Base-by-base conservation (phyloP, 768 basidiomycete species). In the Mycena epipterygia region DNA sequence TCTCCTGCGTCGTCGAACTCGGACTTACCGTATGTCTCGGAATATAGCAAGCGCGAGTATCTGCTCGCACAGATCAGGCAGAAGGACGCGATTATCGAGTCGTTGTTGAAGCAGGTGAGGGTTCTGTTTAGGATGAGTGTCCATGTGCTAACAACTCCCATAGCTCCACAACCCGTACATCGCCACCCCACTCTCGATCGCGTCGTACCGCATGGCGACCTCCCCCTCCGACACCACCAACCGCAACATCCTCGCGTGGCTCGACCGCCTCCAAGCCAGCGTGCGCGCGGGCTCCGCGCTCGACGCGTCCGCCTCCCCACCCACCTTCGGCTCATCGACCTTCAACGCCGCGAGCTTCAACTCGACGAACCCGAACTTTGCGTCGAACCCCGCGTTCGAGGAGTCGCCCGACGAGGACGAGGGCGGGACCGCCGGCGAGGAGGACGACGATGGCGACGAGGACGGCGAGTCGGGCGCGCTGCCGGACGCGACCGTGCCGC, bases 11-110 rank as follows among this genome's bases (percentile, higher is more conserved):
- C 81, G 61, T 72, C 79, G 70, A 79, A 80, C 46, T 81, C 84
- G 52, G 82, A 83, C 74, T 83, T 84, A 72, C 78, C 85, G 37
- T 82, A 78, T 73, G 74, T 81, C 75, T 78, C 79, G 74, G 76
- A 72, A 23, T 82, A 79, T 74, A 96, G 94, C 77, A 95, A 95
- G 83, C 89, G 94, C 67, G 95, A 95, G 76, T 95, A 95, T 77
- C 85, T 96, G 21, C 88, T 95, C 29, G 93, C 93, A 6, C 93
- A 95, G 78, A 91, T 96, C 72, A 88, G 91, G 62, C 94, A 96
- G 82, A 96, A 96, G 83, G 94, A 96, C 82, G 85, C 89, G 23
- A 92, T 95, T 74, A 95, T 96, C 73, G 93, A 95, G 71, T 92
- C 90, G 17, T 88, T 95, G 17, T 86, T 96, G 73, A 95, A 95